These are phyloP conservation scores for Solanum hybrid DNA, from an alignment of 305 asterid genomes.

Conservation along the genomic window DNA sequence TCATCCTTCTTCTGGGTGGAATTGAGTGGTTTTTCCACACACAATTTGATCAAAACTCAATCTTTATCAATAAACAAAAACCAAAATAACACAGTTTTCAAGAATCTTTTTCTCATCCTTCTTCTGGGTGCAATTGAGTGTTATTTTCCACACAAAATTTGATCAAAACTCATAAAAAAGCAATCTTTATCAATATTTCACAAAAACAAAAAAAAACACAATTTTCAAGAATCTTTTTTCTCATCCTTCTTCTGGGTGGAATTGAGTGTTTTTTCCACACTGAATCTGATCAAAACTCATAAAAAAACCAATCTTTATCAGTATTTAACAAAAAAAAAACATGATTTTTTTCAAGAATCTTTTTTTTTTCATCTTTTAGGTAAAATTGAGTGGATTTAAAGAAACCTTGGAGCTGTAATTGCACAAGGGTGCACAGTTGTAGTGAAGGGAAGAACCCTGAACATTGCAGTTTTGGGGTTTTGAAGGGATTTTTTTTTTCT, in stretches of 20 bases:
- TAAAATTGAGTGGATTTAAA: not conserved
- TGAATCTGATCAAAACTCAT: not conserved
- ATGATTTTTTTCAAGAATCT: not conserved
- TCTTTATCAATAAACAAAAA: not conserved
- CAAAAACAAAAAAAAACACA: not conserved
- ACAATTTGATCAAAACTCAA: not conserved
- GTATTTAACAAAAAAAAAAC: not conserved
- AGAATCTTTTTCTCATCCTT: not conserved
- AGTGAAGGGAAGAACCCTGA: slow-evolving; percentile 22
- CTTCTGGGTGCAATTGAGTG: not conserved
- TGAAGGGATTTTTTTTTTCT: not conserved
- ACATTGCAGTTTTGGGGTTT: slow-evolving; percentile 19
- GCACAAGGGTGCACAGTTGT: slow-evolving; percentile 24
- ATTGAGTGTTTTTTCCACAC: not conserved
- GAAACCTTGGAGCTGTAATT: slow-evolving; percentile 16
- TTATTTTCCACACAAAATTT: not conserved
- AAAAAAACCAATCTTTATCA: not conserved
- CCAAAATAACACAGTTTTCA: not conserved
- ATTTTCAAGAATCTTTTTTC: not conserved
- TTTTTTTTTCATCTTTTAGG: not conserved
- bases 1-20: not conserved
- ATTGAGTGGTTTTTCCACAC: not conserved
- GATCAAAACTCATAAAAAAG: not conserved
- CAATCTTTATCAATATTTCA: not conserved
- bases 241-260: not conserved